Evolutionary conservation across 768 basidiomycete species (phyloP).

Genomic region (Tubosaeta sp.): DNA sequence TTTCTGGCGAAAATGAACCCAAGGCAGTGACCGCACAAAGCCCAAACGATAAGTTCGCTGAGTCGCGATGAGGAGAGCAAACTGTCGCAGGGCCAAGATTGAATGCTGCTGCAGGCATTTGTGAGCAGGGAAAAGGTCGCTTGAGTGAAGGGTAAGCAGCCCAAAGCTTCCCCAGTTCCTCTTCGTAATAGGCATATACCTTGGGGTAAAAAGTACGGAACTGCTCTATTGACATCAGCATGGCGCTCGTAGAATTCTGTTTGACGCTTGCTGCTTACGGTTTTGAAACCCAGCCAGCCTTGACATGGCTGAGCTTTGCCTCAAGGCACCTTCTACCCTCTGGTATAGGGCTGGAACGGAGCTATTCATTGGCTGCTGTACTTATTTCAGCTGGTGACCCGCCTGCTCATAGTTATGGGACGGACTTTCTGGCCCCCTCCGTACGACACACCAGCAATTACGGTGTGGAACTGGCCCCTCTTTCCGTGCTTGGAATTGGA

Average conservation of each 20-base stretch:
- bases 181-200: background rate
- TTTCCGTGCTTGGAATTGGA: background rate
- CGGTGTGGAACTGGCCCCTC: background rate
- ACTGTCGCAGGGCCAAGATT: conserved; percentile 1
- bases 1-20: background rate
- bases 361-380: background rate
- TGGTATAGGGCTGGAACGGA: accelerated
- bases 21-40: conserved; percentile 5
- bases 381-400: too few relatives aligned
- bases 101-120: background rate
- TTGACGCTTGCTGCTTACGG: background rate
- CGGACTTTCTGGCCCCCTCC: background rate
- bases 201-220: background rate
- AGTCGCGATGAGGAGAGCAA: background rate
- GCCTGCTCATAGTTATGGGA: too few relatives aligned
- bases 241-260: too few relatives aligned
- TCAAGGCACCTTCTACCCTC: background rate
- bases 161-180: background rate
- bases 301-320: background rate
- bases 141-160: background rate
- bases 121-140: background rate
- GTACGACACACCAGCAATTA: background rate
- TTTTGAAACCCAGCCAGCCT: conserved; percentile 4
- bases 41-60: background rate
- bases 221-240: background rate